Evolutionary conservation across 1,139 yeast genomes (phyloP).

Genomic region (Arxiozyma bovina): DNA sequence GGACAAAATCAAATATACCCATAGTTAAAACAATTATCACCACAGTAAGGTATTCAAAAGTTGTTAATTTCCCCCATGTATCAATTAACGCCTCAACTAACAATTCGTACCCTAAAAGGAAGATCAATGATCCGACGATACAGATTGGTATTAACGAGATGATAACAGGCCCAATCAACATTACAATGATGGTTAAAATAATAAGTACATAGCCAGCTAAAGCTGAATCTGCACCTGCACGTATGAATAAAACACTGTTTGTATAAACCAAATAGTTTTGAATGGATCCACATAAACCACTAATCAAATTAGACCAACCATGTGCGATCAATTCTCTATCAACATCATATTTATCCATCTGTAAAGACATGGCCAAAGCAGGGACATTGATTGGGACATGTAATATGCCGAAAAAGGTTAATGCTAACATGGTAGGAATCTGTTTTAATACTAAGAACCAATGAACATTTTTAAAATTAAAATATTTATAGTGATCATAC

Average conservation of each 20-base stretch:
- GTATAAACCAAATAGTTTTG: conserved; percentile 94
- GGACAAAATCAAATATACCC: conserved; percentile 94
- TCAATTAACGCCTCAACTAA: conserved; percentile 79
- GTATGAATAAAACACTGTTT: conserved; percentile 78
- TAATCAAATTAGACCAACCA: conserved; percentile 81
- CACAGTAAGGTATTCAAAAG: conserved; percentile 77
- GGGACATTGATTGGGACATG: conserved; percentile 98
- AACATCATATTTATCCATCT: conserved; percentile 75
- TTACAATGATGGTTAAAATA: conserved; percentile 64
- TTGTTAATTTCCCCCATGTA: conserved; percentile 66
- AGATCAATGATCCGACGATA: conserved; percentile 89
- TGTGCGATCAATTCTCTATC: conserved; percentile 92
- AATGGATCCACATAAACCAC: conserved; percentile 79
- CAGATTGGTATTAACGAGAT: conserved; percentile 91
- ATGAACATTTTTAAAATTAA: conserved; percentile 60
- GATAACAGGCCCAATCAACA: conserved; percentile 86
- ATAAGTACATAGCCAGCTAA: conserved; percentile 85
- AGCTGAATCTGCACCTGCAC: conserved; percentile 90
- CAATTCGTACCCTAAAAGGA: conserved; percentile 81
- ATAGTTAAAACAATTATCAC: conserved; percentile 77
- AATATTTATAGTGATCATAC: conserved; percentile 74
- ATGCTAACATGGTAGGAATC: conserved; percentile 87
- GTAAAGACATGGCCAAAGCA: conserved; percentile 84
- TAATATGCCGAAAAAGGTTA: conserved; percentile 87
- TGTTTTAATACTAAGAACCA: conserved; percentile 63